Evolutionary conservation across 768 basidiomycete species (phyloP), one percentile per base, ranked within the genome.

Genomic region (Collybiopsis confluens): DNA sequence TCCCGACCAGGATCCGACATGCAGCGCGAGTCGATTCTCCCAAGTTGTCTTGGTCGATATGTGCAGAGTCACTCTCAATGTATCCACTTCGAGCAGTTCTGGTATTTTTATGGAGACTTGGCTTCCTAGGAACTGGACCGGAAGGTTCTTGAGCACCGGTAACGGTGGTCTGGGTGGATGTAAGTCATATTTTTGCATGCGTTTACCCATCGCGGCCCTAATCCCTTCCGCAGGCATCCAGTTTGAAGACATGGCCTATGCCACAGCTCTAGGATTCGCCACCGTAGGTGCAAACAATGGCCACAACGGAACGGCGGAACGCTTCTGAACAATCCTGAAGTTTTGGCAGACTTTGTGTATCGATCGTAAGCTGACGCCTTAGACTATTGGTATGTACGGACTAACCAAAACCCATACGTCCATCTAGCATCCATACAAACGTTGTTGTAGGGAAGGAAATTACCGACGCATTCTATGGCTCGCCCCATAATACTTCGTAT

Each of bases 341-440:
- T 62, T 33, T 54, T 64, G 8, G 59, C 59, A 38, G 61, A 65
- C 47, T 64, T 57, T 45, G 58, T 57, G 9, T 61, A 42, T 47
- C 60, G 59, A 20, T 50, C 58, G 30, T 56, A 28, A 15, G 45
- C 26, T 6, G 5, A 45, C 10, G 8, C 4, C 45, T n/a, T 9
- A 16, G 9, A 45, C 4, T 10, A 8, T 45, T 23, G 8, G 7
- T n/a, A 23, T 27, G 7, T 27, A 45, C 8, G 9, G 24, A 23
- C 45, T 23, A 7, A n/a, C 20, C 9, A 21, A 15, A 7, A 45
- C 7, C 7, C 21, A 23, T 23, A 21, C 36, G n/a, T n/a, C 42
- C 9, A 9, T 21, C 9, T 24, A 45, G 45, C 11, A 38, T 62
- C 26, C 63, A 64, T 45, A 55, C 49, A 13, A 53, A 41, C 23